These are phyloP conservation scores for Fusarium subglutinans DNA, from an alignment of 2,329 filamentous ascomycete species.

Conservation along the genomic window DNA sequence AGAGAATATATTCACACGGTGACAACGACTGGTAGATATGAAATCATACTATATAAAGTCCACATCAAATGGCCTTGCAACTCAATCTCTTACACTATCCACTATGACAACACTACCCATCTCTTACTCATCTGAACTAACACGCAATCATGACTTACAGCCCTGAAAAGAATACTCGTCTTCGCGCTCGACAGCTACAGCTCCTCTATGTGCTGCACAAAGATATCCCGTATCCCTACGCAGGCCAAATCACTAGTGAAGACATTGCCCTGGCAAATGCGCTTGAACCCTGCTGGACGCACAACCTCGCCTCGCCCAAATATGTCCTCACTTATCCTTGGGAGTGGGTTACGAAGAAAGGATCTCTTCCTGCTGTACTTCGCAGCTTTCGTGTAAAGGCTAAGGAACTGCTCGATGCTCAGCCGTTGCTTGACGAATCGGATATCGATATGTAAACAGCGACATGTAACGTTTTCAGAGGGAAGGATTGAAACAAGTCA, in stretches of 20 bases:
- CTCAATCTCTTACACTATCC: neutral
- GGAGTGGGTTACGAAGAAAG: neutral
- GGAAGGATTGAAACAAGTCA: rapidly evolving
- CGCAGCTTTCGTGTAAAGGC: neutral
- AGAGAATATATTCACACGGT: neutral
- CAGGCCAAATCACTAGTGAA: neutral
- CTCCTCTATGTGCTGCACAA: neutral
- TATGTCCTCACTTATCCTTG: neutral
- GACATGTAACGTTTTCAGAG: rapidly evolving
- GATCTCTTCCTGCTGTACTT: neutral
- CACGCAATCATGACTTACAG: neutral
- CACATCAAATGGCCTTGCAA: rapidly evolving
- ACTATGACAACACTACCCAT: rapidly evolving
- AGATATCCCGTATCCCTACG: neutral
- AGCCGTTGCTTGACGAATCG: neutral
- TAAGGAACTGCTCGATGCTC: neutral
- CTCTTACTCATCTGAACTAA: neutral
- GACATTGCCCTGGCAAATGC: neutral
- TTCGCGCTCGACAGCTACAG: neutral
- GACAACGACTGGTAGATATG: rapidly evolving
- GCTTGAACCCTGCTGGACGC: neutral
- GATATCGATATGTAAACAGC: neutral
- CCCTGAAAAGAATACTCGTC: neutral
- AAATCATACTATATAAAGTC: neutral
- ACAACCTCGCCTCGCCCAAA: neutral